Evolutionary conservation across 2,329 filamentous ascomycete genomes (phyloP).

Genomic region (Shiraia bambusicola): DNA sequence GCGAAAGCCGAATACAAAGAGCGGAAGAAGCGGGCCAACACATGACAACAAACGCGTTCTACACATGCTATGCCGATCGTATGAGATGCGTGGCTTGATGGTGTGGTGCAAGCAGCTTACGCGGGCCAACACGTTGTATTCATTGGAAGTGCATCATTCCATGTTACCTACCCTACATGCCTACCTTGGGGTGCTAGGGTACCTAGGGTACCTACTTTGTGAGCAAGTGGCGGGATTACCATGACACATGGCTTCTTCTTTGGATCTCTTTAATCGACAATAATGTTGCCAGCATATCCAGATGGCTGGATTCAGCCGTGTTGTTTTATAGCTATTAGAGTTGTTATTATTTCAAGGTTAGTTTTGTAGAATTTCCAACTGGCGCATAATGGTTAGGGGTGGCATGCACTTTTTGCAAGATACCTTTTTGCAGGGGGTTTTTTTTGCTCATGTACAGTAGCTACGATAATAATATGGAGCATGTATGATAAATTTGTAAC

Average conservation of each 20-base stretch:
- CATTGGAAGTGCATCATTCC: conserved; percentile 12
- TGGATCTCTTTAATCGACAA: background rate
- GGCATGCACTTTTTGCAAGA: background rate
- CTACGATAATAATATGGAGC: background rate
- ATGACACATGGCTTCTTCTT: conserved; percentile 8
- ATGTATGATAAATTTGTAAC: background rate
- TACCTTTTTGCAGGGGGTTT: conserved; percentile 8
- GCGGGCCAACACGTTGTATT: conserved; percentile 36
- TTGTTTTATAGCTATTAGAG: too few relatives aligned
- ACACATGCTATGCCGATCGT: conserved; percentile 27
- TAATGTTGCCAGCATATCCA: too few relatives aligned
- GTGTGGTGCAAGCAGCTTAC: conserved; percentile 32
- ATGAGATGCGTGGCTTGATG: conserved; percentile 39
- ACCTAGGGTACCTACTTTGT: too few relatives aligned
- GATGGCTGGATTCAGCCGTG: too few relatives aligned
- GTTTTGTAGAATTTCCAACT: too few relatives aligned
- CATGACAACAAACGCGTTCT: conserved; percentile 23
- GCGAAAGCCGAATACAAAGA: conserved; percentile 84
- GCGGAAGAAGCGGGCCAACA: conserved; percentile 53
- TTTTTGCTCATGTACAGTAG: conserved; percentile 1
- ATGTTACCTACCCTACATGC: too few relatives aligned
- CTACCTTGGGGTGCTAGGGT: too few relatives aligned
- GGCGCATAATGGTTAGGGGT: too few relatives aligned
- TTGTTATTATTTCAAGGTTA: too few relatives aligned
- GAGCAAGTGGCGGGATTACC: background rate